Evolutionary conservation across 192 early-diverging fungal genomes (phyloP).

Genomic region (Geranomyces variabilis): DNA sequence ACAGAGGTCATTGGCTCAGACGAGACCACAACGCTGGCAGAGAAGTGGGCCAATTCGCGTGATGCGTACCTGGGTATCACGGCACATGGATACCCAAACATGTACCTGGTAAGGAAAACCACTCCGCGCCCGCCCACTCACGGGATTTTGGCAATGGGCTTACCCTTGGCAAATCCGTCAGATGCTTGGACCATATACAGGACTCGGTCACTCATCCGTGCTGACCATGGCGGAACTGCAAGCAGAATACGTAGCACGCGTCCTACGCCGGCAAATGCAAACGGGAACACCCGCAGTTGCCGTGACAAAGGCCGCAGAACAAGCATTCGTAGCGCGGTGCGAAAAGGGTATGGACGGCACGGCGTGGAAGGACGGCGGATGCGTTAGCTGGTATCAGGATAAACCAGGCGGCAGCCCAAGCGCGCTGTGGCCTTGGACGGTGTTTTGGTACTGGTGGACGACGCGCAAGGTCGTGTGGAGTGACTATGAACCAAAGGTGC

Average conservation of each 20-base stretch:
- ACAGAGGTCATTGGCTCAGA: conserved; percentile 42
- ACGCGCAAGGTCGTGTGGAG: neutral
- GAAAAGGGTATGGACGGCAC: conserved; percentile 45
- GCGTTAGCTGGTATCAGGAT: conserved; percentile 58
- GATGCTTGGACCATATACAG: conserved; percentile 57
- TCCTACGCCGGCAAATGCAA: conserved; percentile 45
- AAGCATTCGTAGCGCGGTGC: conserved; percentile 35
- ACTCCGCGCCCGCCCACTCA: too few relatives aligned
- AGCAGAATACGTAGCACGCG: conserved; percentile 49
- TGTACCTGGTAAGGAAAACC: conserved; percentile 36
- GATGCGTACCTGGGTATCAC: conserved; percentile 50
- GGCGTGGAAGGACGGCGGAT: conserved; percentile 50
- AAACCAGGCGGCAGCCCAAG: conserved; percentile 36
- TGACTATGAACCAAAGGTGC: neutral
- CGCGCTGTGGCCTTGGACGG: conserved; percentile 28
- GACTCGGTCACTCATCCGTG: conserved; percentile 57
- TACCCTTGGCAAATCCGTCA: too few relatives aligned
- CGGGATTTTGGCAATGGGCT: too few relatives aligned
- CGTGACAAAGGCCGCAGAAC: conserved; percentile 22
- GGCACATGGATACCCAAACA: conserved; percentile 54
- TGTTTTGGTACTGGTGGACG: conserved; percentile 18
- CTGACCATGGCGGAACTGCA: conserved; percentile 57
- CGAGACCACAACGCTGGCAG: neutral
- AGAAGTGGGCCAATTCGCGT: conserved; percentile 30
- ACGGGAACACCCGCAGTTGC: conserved; percentile 35